phyloP scores from a whole-genome alignment of 768 basidiomycete genomes.

The Phaeolepiota aurea region DNA sequence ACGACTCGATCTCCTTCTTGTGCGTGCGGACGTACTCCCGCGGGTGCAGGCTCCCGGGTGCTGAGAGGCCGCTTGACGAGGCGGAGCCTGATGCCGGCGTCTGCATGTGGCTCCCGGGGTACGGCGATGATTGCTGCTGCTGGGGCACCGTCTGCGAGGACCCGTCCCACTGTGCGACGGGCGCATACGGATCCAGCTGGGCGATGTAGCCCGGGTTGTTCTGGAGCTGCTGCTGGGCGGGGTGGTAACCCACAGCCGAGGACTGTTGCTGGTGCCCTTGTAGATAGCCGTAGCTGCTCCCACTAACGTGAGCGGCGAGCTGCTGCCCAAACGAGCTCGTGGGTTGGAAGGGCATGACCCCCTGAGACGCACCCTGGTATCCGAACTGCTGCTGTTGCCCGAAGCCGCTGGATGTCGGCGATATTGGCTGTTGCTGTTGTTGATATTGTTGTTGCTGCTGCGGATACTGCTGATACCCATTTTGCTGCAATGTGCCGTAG shows the following conservation, averaged over 20 bases:
- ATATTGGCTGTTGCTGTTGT: conserved; percentile 6
- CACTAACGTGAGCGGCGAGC: conserved; percentile 27
- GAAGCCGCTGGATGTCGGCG: conserved; percentile 8
- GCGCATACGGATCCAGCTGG: conserved; percentile 46
- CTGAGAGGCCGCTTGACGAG: conserved; percentile 18
- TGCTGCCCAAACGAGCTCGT: conserved; percentile 52
- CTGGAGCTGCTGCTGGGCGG: conserved; percentile 39
- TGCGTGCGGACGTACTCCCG: conserved; percentile 58
- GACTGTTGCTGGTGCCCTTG: conserved; percentile 20
- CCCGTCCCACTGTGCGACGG: conserved; percentile 35
- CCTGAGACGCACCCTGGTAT: neutral
- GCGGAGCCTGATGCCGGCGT: conserved; percentile 7
- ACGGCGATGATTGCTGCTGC: conserved; percentile 11
- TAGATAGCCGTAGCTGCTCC: conserved; percentile 31
- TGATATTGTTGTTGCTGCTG: conserved; percentile 22
- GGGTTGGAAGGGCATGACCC: conserved; percentile 29
- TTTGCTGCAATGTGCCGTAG: conserved; percentile 29
- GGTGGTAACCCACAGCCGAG: conserved; percentile 26
- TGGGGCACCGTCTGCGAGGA: conserved; percentile 13
- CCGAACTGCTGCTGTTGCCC: conserved; percentile 16
- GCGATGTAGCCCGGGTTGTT: conserved; percentile 37
- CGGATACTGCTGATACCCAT: conserved; percentile 27
- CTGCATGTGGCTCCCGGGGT: conserved; percentile 10
- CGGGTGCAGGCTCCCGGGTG: conserved; percentile 47
- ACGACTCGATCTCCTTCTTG: conserved; percentile 61